Evolutionary conservation across 2,329 filamentous ascomycete genomes (phyloP), one percentile per base, ranked within the genome.

Genomic region (Paracoccidioides brasiliensis): DNA sequence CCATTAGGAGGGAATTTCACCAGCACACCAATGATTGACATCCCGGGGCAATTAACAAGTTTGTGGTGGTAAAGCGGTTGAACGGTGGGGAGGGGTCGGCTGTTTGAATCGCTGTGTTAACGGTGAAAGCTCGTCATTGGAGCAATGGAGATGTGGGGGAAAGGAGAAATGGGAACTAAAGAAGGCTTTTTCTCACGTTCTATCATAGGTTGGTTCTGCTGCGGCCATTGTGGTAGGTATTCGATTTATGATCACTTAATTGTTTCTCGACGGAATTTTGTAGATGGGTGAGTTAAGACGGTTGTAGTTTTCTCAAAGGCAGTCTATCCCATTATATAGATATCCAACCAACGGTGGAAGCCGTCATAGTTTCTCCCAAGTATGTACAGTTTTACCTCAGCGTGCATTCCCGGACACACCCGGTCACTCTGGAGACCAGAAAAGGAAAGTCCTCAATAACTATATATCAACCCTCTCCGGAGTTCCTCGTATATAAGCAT

Each of bases 31-130:
- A 76, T 62, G 10, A 71, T 67, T 8, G 65, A 71, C 56, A 72
- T 75, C 14, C 69, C 72, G 0, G 73, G 72, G 6, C 64, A 62
- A 51, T 74, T 75, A 45, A 59, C 56, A 9, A 75, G 64, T 54
- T 68, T 66, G 59, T 75, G 66, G 42, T 61, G 58, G 56, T 69
- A 66, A 40, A 60, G 57, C 8, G 70, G 57, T 22, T 63, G 59
- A 50, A 68, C 58, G 8, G 53, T 50, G 38, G 66, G 59, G 58
- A 66, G 62, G 4, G 69, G 70, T 10, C 63, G 60, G 41, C 66
- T 68, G 35, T 35, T 33, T 37, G 15, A 22, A 5, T 22, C 14
- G 5, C 7, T 48, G 32, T 8, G 44, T 33, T 45, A 9, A 32
- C 10, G 46, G n/a, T 8, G 46, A 12, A 35, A 10, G 33, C 7